Percentiles rank a stretch among this genome's conserved stretches.
phyloP scores from a whole-genome alignment of 495 filamentous ascomycete genomes.

The Xanthoparmelia taractica region DNA sequence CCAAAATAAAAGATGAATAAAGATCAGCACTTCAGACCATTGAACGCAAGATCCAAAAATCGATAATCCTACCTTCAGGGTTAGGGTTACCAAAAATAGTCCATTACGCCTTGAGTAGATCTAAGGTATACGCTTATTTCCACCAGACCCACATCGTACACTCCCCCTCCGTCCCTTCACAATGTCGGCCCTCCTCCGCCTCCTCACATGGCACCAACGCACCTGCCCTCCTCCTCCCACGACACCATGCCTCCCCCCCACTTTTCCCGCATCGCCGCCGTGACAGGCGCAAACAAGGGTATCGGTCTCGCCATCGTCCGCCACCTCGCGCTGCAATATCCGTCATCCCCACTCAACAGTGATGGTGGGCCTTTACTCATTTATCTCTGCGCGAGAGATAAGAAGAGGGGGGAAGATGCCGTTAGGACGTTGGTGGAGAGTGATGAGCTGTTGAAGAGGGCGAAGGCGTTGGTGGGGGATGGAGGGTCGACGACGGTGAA shows the following conservation, averaged over 20 bases:
- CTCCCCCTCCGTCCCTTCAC: too few species aligned
- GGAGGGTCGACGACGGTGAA: slow-evolving; percentile 39
- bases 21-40: too few species aligned
- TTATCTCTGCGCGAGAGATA: slow-evolving; percentile 45
- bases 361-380: slow-evolving; percentile 41
- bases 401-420: slow-evolving; percentile 36
- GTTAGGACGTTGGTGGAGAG: slow-evolving; percentile 33
- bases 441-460: slow-evolving; percentile 36
- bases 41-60: too few species aligned
- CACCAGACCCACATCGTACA: too few species aligned
- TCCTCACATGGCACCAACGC: not conserved
- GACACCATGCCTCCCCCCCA: not conserved
- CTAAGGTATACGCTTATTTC: too few species aligned
- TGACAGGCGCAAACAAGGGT: slow-evolving; percentile 26
- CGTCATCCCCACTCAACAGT: slow-evolving; percentile 37
- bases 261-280: slow-evolving; percentile 19
- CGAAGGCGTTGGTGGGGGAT: slow-evolving; percentile 35
- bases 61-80: not conserved
- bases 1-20: not conserved
- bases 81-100: not conserved
- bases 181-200: too few species aligned
- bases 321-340: slow-evolving; percentile 39
- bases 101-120: too few species aligned
- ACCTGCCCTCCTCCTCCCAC: not conserved
- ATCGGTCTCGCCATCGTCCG: slow-evolving; percentile 27